Base-by-base conservation (phyloP, 1,139 yeast genomes). In the Blastobotrys arbuscula region DNA sequence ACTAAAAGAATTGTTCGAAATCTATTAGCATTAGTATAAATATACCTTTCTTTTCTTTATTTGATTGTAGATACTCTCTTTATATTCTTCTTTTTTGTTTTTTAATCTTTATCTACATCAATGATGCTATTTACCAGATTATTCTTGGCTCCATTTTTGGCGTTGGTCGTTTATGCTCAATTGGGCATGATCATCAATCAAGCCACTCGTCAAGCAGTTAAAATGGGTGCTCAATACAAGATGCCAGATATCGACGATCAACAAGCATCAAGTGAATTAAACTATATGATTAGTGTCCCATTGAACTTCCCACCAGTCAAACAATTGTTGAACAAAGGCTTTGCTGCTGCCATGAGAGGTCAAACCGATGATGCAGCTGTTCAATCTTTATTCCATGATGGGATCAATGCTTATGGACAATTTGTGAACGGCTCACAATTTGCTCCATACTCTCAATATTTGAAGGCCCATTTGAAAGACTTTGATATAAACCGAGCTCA, bases 1-100 rank as follows among this genome's bases (percentile, higher is more conserved):
- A 92, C 92, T 16, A 83, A 90, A 62, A 78, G 77, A 19, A 75
- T 86, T 45, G 84, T 92, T 15, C 75, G 87, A 53, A 82, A 80
- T 42, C 82, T 87, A 83, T 69, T 90, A 56, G 97, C 97, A 3
- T 82, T 81, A 63, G 85, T 85, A 5, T 76, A 62, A 59, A 13
- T 23, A 33, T 28, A 5, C 9, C 7, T 24, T 7, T 7, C 9
- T 24, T 7, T 24, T 10, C 37, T 33, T 18, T 9, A 35, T 20
- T 35, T 4, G n/a, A n/a, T n/a, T n/a, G n/a, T n/a, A n/a, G n/a
- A n/a, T n/a, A n/a, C n/a, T n/a, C n/a, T n/a, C n/a, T n/a, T n/a
- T n/a, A n/a, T n/a, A 20, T 18, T 20, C 38, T 28, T 28, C 3
- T 28, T 28, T 28, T 28, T n/a, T n/a, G n/a, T n/a, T 28, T 28